These are phyloP conservation scores for Phytophthora sp. DNA, from an alignment of 352 stramenopile species.

Conservation along the genomic window DNA sequence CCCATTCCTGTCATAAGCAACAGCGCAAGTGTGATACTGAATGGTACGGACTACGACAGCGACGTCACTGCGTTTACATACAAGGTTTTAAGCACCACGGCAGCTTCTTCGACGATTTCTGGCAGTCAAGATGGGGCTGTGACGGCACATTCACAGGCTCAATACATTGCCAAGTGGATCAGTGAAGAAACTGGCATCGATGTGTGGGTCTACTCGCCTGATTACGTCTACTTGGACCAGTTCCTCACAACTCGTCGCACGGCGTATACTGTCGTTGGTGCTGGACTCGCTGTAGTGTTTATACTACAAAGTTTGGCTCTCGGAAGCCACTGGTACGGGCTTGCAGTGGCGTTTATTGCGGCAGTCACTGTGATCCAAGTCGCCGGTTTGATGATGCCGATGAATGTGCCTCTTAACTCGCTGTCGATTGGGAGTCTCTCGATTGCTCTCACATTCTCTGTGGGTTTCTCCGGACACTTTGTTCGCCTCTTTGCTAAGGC, in stretches of 20 bases:
- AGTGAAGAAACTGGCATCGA: conserved; percentile 69
- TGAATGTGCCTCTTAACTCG: conserved; percentile 79
- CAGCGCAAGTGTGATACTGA: conserved; percentile 46
- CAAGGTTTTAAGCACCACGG: conserved; percentile 53
- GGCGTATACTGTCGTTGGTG: conserved; percentile 55
- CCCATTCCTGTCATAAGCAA: conserved; percentile 48
- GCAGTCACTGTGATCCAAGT: conserved; percentile 66
- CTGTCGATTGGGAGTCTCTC: conserved; percentile 86
- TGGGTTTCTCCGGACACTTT: conserved; percentile 85
- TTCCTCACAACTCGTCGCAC: conserved; percentile 65
- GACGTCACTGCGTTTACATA: conserved; percentile 75
- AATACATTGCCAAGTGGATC: conserved; percentile 68
- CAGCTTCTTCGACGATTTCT: conserved; percentile 21
- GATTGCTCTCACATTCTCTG: conserved; percentile 70
- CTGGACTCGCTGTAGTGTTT: conserved; percentile 56
- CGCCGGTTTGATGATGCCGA: conserved; percentile 64
- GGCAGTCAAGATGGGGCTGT: conserved; percentile 46
- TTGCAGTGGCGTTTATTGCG: conserved; percentile 49
- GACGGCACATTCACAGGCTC: conserved; percentile 58
- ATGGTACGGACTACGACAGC: conserved; percentile 52
- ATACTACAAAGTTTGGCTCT: conserved; percentile 57
- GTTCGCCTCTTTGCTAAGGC: conserved; percentile 66
- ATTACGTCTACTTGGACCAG: conserved; percentile 75
- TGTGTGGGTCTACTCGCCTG: conserved; percentile 71
- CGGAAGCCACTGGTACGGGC: conserved; percentile 49